Conservation (phyloP, 1,284 basidiomycete genomes). For the Waitea zeae region DNA sequence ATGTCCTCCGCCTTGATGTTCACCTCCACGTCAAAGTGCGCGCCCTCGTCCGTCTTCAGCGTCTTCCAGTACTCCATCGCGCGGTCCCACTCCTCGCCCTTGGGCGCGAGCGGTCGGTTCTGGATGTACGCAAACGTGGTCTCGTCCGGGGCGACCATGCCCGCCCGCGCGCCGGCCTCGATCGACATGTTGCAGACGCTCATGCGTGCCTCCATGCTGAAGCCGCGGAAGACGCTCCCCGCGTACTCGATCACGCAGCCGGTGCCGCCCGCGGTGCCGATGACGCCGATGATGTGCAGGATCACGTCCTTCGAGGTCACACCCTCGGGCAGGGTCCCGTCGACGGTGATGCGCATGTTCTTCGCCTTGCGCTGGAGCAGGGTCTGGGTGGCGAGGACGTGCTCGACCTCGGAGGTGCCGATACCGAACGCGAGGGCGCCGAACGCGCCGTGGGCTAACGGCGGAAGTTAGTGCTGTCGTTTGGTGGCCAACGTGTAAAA, state of each 20-base stretch:
- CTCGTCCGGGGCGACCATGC: slow-evolving; percentile 92
- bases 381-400: slow-evolving; percentile 92
- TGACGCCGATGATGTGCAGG: slow-evolving; percentile 85
- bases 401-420: slow-evolving; percentile 93
- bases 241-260: slow-evolving; percentile 90
- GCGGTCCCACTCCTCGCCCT: slow-evolving; percentile 80
- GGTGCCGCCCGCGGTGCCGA: slow-evolving; percentile 90
- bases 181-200: slow-evolving; percentile 98
- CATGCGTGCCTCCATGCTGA: slow-evolving; percentile 95
- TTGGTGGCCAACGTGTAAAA: neutral
- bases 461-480: slow-evolving; percentile 1
- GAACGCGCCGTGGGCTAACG: slow-evolving; percentile 83
- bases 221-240: slow-evolving; percentile 78
- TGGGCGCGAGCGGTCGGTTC: slow-evolving; percentile 73
- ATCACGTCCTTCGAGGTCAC: slow-evolving; percentile 93
- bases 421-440: slow-evolving; percentile 94
- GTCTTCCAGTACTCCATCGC: slow-evolving; percentile 85
- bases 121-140: slow-evolving; percentile 81
- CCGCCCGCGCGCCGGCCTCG: slow-evolving; percentile 88
- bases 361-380: slow-evolving; percentile 84
- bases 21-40: slow-evolving; percentile 81
- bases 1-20: slow-evolving; percentile 81
- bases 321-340: slow-evolving; percentile 74
- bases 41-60: slow-evolving; percentile 74
- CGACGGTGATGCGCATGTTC: slow-evolving; percentile 91